Conservation (phyloP, 2,329 filamentous ascomycete genomes). For the Diaporthe ampelina region DNA sequence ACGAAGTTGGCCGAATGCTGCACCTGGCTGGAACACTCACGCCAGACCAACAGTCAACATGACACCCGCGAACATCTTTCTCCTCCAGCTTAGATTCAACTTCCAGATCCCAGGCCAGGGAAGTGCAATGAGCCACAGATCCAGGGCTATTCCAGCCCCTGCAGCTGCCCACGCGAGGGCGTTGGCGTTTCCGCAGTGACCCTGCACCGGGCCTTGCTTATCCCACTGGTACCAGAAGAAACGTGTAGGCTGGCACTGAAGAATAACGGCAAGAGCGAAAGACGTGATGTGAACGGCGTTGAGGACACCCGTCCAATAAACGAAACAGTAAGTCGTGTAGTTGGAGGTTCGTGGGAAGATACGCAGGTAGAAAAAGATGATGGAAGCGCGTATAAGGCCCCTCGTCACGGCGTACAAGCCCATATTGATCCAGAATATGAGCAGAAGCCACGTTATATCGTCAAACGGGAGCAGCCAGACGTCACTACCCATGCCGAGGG, state of each 20-base stretch:
- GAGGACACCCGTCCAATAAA: constrained; percentile 47
- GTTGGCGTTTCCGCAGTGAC: constrained; percentile 51
- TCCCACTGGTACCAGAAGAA: constrained; percentile 52
- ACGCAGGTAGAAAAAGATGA: constrained; percentile 54
- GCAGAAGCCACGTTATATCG: constrained; percentile 50
- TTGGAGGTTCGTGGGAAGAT: constrained; percentile 48
- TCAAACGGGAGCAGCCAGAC: constrained; percentile 5
- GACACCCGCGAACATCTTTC: constrained; percentile 54
- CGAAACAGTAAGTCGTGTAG: constrained; percentile 45
- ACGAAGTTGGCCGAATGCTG: not conserved
- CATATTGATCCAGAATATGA: constrained; percentile 56
- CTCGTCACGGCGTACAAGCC: constrained; percentile 48
- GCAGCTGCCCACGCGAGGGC: constrained; percentile 50
- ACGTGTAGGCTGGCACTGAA: constrained; percentile 50
- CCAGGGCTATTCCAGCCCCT: constrained; percentile 56
- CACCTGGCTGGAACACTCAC: not conserved
- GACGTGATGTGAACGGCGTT: constrained; percentile 47
- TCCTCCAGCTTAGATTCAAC: constrained; percentile 55
- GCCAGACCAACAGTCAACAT: constrained; percentile 54
- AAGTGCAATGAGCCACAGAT: constrained; percentile 55
- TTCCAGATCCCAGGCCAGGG: constrained; percentile 55
- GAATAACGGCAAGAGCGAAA: constrained; percentile 48
- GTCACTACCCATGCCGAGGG: constrained; percentile 22
- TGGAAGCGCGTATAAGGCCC: constrained; percentile 53
- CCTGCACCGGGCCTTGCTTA: constrained; percentile 44